Base-by-base conservation (phyloP, 495 filamentous ascomycete species). In the Acidomyces sp. region DNA sequence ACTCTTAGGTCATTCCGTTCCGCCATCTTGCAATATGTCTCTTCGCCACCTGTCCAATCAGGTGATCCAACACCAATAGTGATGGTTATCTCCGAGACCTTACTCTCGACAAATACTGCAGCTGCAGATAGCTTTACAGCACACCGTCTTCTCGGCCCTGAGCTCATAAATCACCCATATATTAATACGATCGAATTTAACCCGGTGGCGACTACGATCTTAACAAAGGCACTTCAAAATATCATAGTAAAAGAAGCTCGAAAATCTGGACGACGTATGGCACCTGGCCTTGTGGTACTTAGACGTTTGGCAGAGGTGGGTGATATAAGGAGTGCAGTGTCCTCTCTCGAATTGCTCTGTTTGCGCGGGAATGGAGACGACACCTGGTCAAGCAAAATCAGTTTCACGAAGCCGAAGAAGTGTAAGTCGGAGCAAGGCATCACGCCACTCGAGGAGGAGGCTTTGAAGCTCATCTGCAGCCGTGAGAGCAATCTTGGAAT, bases 261-360 rank as follows among this genome's bases (percentile, higher is more conserved):
- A 6, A 68, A 73, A 43, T 82, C 81, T 3, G 75, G 75, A 11
- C 67, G 80, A 41, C 66, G 70, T 18, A 68, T 70, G 36, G 74
- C 77, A 4, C 82, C 80, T 2, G 78, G 82, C 0, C 77, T 80
- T 1, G 62, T 65, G 17, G 75, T 92, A 2, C 63, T 96, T 3
- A 79, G 82, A 34, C 71, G 61, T 36, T 65, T 96, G 1, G 76
- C 82, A 2, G 81, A 85, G 44, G 74, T 80, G 36, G 92, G 92
- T 3, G 92, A 99, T 56, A 77, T 99, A 37, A 76, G 92, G 45
- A 95, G 80, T 62, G 88, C 92, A 15, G 71, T 93, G 20, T 81
- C 83, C 6, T 78, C 83, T 0, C 69, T 99, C 2, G 85, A 99
- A 49, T 93, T 96, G 53, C 67, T 96, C 3, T 92, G 84, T 53